Evolutionary conservation across 2,329 filamentous ascomycete species (phyloP).

Genomic region (Stagonosporopsis rhizophila): DNA sequence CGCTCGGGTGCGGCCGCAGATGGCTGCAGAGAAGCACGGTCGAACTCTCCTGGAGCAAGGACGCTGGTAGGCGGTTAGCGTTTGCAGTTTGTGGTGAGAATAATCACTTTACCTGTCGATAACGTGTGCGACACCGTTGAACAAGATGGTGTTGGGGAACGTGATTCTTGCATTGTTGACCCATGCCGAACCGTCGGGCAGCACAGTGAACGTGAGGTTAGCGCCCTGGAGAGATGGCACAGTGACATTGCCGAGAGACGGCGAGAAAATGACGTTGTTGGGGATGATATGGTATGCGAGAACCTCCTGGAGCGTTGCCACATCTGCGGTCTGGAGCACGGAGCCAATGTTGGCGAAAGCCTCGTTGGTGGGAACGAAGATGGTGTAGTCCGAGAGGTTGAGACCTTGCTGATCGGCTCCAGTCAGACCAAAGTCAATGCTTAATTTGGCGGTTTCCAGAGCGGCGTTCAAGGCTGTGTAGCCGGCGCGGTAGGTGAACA

Average conservation of each 20-base stretch:
- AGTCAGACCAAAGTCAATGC: constrained; percentile 29
- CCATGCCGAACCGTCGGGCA: constrained; percentile 33
- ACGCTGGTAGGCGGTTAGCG: constrained; percentile 20
- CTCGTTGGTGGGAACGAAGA: constrained; percentile 78
- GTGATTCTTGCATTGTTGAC: constrained; percentile 36
- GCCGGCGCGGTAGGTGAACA: constrained; percentile 37
- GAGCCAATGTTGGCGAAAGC: constrained; percentile 70
- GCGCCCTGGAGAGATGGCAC: constrained; percentile 31
- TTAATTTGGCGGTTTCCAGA: constrained; percentile 28
- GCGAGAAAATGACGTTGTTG: constrained; percentile 36
- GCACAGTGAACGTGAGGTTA: constrained; percentile 33
- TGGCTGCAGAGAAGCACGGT: constrained; percentile 28
- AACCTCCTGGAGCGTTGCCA: constrained; percentile 29
- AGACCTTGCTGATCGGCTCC: constrained; percentile 24
- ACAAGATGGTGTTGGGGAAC: constrained; percentile 35
- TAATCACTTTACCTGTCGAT: constrained; percentile 28
- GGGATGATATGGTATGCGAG: constrained; percentile 40
- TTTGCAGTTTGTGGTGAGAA: too few species aligned
- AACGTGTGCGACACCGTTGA: constrained; percentile 37
- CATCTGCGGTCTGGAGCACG: constrained; percentile 27
- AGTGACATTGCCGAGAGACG: constrained; percentile 34
- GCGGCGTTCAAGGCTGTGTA: constrained; percentile 35
- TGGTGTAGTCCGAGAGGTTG: constrained; percentile 68
- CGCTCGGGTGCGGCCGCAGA: constrained; percentile 26
- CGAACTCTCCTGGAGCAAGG: constrained; percentile 24